Conservation (phyloP, 2,329 filamentous ascomycete species). For the Apiospora kogelbergensis region DNA sequence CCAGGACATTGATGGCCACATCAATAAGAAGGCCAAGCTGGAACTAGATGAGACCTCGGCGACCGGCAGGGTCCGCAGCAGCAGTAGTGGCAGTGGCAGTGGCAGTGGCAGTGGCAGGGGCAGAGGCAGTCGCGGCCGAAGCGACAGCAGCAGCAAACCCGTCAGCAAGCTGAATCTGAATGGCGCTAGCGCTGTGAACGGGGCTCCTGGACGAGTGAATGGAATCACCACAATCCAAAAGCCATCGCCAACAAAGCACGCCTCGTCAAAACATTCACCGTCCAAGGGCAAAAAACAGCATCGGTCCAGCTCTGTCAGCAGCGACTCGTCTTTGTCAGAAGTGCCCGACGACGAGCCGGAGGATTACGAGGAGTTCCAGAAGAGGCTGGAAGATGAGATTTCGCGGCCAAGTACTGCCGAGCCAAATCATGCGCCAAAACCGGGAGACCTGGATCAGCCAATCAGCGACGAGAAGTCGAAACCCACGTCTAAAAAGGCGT, state of each 20-base stretch:
- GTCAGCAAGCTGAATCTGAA: background rate
- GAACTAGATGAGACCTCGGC: slow-evolving; percentile 16
- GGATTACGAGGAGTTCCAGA: slow-evolving; percentile 30
- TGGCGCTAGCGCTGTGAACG: background rate
- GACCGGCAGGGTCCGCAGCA: background rate
- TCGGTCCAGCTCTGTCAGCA: slow-evolving; percentile 29
- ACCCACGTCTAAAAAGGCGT: slow-evolving; percentile 35
- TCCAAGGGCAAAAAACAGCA: slow-evolving; percentile 24
- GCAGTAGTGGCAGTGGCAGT: background rate
- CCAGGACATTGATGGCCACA: slow-evolving; percentile 25
- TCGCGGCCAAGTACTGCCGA: slow-evolving; percentile 26
- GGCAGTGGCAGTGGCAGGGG: background rate
- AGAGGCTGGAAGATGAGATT: slow-evolving; percentile 28
- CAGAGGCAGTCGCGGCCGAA: background rate
- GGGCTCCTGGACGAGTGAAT: background rate
- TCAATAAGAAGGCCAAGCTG: slow-evolving; percentile 30
- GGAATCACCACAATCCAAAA: slow-evolving; percentile 8
- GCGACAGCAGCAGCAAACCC: background rate
- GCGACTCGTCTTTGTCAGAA: slow-evolving; percentile 31
- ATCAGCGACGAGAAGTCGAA: slow-evolving; percentile 32
- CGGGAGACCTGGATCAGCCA: slow-evolving; percentile 30
- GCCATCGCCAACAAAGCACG: slow-evolving; percentile 18
- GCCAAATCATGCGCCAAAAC: slow-evolving; percentile 32
- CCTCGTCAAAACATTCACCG: slow-evolving; percentile 17
- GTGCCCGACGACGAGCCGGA: slow-evolving; percentile 32